Evolutionary conservation across 306 rosid genomes (phyloP).

Genomic region (Cotoneaster glaucophyllus): DNA sequence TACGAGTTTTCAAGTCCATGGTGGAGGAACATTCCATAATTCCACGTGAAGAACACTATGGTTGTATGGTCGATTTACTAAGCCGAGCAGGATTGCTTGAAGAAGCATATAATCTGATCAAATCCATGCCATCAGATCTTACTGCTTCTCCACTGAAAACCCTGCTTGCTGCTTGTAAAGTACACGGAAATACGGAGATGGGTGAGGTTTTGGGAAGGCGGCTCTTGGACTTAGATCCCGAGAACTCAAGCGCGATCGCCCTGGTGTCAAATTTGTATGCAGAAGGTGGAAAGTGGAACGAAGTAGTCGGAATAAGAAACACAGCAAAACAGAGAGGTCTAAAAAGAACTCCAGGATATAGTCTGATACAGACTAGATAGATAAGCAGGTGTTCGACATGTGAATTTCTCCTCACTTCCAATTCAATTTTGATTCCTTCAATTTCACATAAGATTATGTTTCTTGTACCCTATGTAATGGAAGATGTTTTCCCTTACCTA

Average conservation of each 20-base stretch:
- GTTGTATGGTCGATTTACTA: conserved; percentile 44
- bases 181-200: conserved; percentile 34
- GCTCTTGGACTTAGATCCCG: conserved; percentile 27
- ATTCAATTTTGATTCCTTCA: neutral
- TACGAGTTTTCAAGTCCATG: conserved; percentile 32
- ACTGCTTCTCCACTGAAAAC: conserved; percentile 32
- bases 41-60: conserved; percentile 46
- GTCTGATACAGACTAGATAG: conserved; percentile 24
- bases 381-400: neutral
- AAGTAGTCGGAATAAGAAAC: conserved; percentile 32
- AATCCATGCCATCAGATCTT: conserved; percentile 24
- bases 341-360: conserved; percentile 29
- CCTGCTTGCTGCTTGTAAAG: conserved; percentile 48
- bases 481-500: neutral
- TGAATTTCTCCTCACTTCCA: neutral
- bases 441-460: neutral
- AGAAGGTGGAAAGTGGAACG: conserved; percentile 45
- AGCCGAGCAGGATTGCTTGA: conserved; percentile 43
- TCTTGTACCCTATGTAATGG: neutral
- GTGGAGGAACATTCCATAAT: conserved; percentile 23
- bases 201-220: conserved; percentile 27
- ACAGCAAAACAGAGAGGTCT: conserved; percentile 21
- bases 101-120: conserved; percentile 41
- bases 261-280: conserved; percentile 35
- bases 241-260: conserved; percentile 24